Evolutionary conservation across 1,139 yeast species (phyloP).

Genomic region (Saccharomycopsis hybrid): DNA sequence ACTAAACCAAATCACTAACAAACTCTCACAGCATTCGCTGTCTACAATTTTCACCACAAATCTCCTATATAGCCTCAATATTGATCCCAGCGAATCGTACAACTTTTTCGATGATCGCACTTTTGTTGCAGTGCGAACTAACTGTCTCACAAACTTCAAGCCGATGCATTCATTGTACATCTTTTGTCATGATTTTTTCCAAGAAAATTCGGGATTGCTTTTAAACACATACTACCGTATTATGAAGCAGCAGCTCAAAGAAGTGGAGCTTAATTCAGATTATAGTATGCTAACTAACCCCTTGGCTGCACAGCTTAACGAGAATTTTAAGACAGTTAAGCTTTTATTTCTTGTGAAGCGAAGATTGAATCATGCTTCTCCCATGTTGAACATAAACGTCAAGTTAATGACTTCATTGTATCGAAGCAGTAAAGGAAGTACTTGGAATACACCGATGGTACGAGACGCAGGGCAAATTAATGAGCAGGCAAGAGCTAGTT

Average conservation of each 20-base stretch:
- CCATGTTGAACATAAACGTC: neutral
- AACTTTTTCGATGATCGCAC: neutral
- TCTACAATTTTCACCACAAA: too few species aligned
- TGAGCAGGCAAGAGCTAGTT: neutral
- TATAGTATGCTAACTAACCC: constrained; percentile 3
- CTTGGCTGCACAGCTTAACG: constrained; percentile 12
- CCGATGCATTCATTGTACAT: constrained; percentile 7
- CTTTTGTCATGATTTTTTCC: constrained; percentile 4
- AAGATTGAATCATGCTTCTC: constrained; percentile 3
- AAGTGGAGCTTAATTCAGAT: constrained; percentile 1
- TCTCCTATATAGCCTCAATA: neutral
- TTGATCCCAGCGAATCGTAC: neutral
- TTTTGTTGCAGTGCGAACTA: neutral
- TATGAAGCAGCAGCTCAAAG: constrained; percentile 8
- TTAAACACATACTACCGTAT: constrained; percentile 4
- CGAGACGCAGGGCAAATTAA: neutral
- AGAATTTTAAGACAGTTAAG: constrained; percentile 8
- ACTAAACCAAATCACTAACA: too few species aligned
- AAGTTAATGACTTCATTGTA: neutral
- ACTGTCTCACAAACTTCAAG: constrained; percentile 3
- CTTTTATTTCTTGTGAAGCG: neutral
- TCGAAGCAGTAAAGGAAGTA: neutral
- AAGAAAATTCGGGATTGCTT: neutral
- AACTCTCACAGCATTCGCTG: too few species aligned
- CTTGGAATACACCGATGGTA: neutral